Base-by-base conservation (phyloP, 176 grass and related monocot genomes). In the Cymbopogon citratus region DNA sequence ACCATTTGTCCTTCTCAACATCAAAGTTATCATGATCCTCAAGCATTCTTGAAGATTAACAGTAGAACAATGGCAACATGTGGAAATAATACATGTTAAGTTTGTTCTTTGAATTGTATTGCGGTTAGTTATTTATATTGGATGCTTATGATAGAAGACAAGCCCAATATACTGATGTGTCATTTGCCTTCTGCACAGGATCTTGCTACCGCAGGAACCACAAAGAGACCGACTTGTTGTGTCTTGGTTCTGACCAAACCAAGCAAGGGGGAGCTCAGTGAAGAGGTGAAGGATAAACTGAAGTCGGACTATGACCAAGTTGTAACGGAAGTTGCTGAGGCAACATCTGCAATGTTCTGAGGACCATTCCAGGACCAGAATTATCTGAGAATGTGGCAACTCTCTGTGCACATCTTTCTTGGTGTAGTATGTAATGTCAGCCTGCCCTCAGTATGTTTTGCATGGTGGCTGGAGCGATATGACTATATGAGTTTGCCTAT, bases 141-240 rank as follows among this genome's bases (percentile, higher is more conserved):
- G 19, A 36, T 74, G 70, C 3, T 71, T 45, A 7, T 62, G 27
- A 19, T 71, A 33, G 49, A 63, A n/a, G 10, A 7, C 54, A 36
- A 21, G 3, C 70, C 48, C 25, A 6, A 35, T 43, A 72, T 88
- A 39, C 54, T 80, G 3, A 52, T 67, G 25, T 60, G 34, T 13
- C 80, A 11, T 23, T 62, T 13, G 4, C 25, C 24, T n/a, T 81
- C 31, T 18, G 4, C 57, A n/a, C 73, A 98, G 96, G 90, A 93
- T 89, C 88, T 93, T 78, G 96, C 92, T 0, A 89, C 83, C 29
- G 96, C 92, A 0, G 96, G 96, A 33, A 90, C 89, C 10, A 95
- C 96, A 9, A 95, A 93, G 89, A 93, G 90, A 64, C 96, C 96
- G 19, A 95, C 96, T 18, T 95, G 96, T 79, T 98, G 92, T 11